Percentiles rank a stretch among this genome's conserved stretches.
These are phyloP conservation scores for Bidens hawaiensis DNA, from an alignment of 140 eudicot genomes.

Conservation along the genomic window DNA sequence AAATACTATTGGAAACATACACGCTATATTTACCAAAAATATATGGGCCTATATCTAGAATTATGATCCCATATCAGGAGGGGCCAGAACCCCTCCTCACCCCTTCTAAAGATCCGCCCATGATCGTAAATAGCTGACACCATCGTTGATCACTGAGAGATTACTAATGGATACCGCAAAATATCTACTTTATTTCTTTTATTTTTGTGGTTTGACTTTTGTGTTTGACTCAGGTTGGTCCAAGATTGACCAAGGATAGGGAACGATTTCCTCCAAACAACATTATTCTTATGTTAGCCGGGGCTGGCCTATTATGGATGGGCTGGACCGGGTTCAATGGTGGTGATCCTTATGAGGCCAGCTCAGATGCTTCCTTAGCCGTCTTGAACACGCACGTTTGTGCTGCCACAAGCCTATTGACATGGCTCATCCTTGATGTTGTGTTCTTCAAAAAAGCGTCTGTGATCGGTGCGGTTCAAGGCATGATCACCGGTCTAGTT, in stretches of 20 bases:
- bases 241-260: conserved; percentile 20
- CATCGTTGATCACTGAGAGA: too few relatives aligned
- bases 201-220: neutral
- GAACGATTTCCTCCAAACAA: conserved; percentile 27
- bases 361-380: conserved; percentile 26
- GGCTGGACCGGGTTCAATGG: conserved; percentile 29
- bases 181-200: neutral
- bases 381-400: conserved; percentile 27
- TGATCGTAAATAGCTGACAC: too few relatives aligned
- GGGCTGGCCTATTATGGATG: conserved; percentile 27
- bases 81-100: too few relatives aligned
- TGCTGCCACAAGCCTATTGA: conserved; percentile 23
- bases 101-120: too few relatives aligned
- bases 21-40: too few relatives aligned
- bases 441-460: conserved; percentile 19
- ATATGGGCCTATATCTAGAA: too few relatives aligned
- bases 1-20: too few relatives aligned
- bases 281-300: conserved; percentile 28
- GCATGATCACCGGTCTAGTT: conserved; percentile 34
- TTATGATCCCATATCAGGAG: too few relatives aligned
- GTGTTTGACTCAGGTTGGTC: conserved; percentile 17
- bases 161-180: too few relatives aligned
- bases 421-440: conserved; percentile 30
- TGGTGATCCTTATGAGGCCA: conserved; percentile 21
- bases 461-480: conserved; percentile 28